These are phyloP conservation scores for Rhodotorula sp. DNA, from an alignment of 1,284 basidiomycete genomes.

Conservation along the genomic window DNA sequence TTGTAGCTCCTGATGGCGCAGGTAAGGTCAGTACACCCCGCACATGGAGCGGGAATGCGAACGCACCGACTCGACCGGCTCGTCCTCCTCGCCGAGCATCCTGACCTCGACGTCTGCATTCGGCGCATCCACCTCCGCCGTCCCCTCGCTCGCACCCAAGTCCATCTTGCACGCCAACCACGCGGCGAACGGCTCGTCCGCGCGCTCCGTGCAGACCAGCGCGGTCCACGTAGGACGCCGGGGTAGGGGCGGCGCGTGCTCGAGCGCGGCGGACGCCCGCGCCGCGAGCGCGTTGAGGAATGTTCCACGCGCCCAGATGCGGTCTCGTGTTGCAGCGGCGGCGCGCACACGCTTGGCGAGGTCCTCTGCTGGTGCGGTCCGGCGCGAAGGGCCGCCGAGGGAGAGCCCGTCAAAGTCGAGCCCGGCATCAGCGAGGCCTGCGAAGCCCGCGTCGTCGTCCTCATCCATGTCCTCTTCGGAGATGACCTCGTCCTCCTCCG, in stretches of 20 bases:
- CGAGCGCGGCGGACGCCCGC: conserved; percentile 1
- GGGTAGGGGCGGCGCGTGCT: neutral
- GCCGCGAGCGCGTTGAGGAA: conserved; percentile 25
- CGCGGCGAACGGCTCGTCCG: conserved; percentile 9
- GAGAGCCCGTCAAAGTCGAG: conserved; percentile 16
- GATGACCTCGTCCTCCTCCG: neutral
- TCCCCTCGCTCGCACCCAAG: conserved; percentile 1
- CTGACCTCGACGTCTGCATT: conserved; percentile 14
- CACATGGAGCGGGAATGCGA: no score
- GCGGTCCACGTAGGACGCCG: conserved; percentile 11
- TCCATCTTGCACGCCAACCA: conserved; percentile 41
- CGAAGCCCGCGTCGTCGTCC: conserved; percentile 2
- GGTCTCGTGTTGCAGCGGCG: conserved; percentile 24
- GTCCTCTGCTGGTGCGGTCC: neutral
- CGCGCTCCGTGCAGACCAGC: neutral
- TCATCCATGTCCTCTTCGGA: neutral
- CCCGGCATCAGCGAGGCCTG: conserved; percentile 12
- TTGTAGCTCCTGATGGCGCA: conserved; percentile 6
- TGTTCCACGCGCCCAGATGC: conserved; percentile 27
- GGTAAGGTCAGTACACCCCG: neutral
- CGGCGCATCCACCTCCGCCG: neutral
- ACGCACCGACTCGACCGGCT: conserved; percentile 3
- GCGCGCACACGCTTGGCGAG: neutral
- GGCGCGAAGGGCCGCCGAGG: neutral
- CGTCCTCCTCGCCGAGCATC: neutral